A percentile compares a stretch with the other conserved stretches of the same genome.
Conservation (phyloP, 2,329 filamentous ascomycete species). For the Claviceps fusiformis region DNA sequence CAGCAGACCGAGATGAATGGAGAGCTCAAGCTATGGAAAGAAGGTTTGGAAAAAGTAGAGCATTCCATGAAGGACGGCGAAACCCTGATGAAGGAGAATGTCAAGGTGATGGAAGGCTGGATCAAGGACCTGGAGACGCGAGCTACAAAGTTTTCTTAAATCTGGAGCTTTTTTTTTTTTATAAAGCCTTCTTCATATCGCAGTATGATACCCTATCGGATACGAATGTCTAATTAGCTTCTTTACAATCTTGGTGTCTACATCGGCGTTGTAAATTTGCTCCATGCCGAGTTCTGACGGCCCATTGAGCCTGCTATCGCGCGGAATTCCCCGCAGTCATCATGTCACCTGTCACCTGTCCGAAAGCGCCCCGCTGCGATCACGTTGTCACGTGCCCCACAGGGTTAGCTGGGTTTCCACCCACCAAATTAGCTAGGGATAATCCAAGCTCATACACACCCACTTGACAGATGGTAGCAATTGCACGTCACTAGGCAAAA, state of each 20-base stretch:
- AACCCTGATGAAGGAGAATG: slow-evolving; percentile 60
- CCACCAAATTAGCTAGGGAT: no score
- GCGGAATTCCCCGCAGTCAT: neutral
- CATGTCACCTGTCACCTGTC: neutral
- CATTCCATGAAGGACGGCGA: slow-evolving; percentile 57
- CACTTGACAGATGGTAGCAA: no score
- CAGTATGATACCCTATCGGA: slow-evolving; percentile 8
- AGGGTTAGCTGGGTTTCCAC: no score
- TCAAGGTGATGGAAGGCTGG: slow-evolving; percentile 76
- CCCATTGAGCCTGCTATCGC: neutral
- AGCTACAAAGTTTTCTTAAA: slow-evolving; percentile 43
- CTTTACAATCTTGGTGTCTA: neutral
- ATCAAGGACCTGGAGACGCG: slow-evolving; percentile 74
- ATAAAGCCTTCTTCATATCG: neutral
- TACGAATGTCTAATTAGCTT: neutral
- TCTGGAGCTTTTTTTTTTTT: neutral
- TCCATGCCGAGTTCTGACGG: no score
- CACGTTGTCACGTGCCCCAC: no score
- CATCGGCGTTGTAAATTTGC: no score
- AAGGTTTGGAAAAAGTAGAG: slow-evolving; percentile 69
- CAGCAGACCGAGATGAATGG: slow-evolving; percentile 68
- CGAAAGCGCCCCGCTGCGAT: neutral
- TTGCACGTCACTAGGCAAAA: no score
- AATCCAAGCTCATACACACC: no score
- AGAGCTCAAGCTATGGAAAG: slow-evolving; percentile 78